Percentiles rank a stretch among this genome's conserved stretches.
Conservation (phyloP, 2,329 filamentous ascomycete species). For the Trichophyton simii region DNA sequence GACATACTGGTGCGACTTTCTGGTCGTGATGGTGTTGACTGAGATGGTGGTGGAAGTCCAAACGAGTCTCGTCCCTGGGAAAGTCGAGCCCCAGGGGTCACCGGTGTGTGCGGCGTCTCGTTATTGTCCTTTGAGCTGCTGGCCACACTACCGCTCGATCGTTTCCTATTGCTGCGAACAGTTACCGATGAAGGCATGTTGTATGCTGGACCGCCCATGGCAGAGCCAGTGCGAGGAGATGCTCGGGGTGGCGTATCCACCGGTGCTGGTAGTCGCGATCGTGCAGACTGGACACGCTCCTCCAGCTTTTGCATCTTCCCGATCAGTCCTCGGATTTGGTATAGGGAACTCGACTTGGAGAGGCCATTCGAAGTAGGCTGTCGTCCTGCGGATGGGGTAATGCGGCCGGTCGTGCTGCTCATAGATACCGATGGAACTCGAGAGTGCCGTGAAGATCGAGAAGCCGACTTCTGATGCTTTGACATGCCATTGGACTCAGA, state of each 20-base stretch:
- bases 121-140: conserved; percentile 27
- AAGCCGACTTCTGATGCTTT: conserved; percentile 36
- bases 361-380: conserved; percentile 17
- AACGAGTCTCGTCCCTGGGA: conserved; percentile 36
- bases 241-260: conserved; percentile 62
- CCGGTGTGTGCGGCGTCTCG: conserved; percentile 9
- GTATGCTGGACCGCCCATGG: conserved; percentile 31
- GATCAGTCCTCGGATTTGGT: conserved; percentile 85
- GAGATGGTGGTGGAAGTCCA: conserved; percentile 21
- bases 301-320: conserved; percentile 96
- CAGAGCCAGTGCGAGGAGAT: conserved; percentile 55
- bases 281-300: conserved; percentile 77
- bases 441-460: conserved; percentile 37
- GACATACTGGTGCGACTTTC: conserved; percentile 58
- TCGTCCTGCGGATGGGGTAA: conserved; percentile 35
- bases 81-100: conserved; percentile 22
- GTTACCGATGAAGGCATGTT: conserved; percentile 44
- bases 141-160: conserved; percentile 32
- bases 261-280: conserved; percentile 81
- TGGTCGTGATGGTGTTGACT: conserved; percentile 13
- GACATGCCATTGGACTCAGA: conserved; percentile 42
- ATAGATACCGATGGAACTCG: conserved; percentile 49
- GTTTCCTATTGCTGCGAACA: conserved; percentile 35
- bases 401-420: conserved; percentile 27
- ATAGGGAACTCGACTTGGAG: conserved; percentile 52